Conservation (phyloP, 1,139 yeast genomes). For the Magnusiomyces magnusii region DNA sequence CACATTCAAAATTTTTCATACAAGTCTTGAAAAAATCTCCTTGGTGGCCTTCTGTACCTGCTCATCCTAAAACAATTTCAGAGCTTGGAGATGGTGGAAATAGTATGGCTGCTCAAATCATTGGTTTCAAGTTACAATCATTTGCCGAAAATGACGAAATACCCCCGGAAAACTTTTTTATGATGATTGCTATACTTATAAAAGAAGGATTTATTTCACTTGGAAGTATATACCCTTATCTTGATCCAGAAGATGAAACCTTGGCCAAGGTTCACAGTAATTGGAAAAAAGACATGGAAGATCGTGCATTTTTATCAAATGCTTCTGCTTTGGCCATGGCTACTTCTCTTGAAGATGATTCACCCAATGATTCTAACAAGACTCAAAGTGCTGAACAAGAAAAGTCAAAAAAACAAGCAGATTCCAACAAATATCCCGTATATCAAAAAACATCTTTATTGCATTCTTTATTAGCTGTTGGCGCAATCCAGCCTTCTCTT, state of each 20-base stretch:
- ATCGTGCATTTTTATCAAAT: constrained; percentile 54
- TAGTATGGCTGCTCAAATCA: constrained; percentile 48
- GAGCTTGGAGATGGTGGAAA: constrained; percentile 48
- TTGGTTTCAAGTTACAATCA: constrained; percentile 48
- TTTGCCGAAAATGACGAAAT: constrained; percentile 32
- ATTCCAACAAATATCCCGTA: constrained; percentile 19
- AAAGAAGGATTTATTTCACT: constrained; percentile 63
- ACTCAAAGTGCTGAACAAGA: constrained; percentile 10
- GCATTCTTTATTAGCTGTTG: constrained; percentile 49
- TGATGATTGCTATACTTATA: constrained; percentile 48
- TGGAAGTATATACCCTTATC: constrained; percentile 50
- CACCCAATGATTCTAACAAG: constrained; percentile 14
- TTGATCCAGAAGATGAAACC: constrained; percentile 42
- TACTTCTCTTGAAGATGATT: constrained; percentile 60
- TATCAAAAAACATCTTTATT: constrained; percentile 41
- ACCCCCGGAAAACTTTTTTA: constrained; percentile 42
- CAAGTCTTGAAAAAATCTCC: constrained; percentile 44
- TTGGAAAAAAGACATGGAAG: constrained; percentile 49
- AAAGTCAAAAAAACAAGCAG: constrained; percentile 17
- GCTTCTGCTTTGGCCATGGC: constrained; percentile 84
- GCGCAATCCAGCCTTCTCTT: constrained; percentile 57
- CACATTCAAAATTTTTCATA: constrained; percentile 43
- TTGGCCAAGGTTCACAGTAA: constrained; percentile 40
- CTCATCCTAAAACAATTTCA: constrained; percentile 31
- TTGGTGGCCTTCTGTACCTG: constrained; percentile 57